These are phyloP conservation scores for Epichloe gansuensis DNA, from an alignment of 2,329 filamentous ascomycete species.

Conservation along the genomic window DNA sequence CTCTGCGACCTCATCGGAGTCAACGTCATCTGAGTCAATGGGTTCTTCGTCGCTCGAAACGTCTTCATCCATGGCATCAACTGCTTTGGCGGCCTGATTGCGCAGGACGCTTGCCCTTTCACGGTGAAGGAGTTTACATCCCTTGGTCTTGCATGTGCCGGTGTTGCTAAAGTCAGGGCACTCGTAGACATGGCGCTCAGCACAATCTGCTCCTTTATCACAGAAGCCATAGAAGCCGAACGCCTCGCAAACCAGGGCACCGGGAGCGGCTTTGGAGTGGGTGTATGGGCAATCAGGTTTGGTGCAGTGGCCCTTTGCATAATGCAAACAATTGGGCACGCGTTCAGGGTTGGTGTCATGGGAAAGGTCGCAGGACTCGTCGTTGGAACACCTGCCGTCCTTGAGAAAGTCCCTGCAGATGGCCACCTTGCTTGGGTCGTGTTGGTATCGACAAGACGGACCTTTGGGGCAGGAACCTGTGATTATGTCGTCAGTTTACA, in stretches of 20 bases:
- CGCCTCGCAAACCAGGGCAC: constrained; percentile 65
- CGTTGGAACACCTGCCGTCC: constrained; percentile 63
- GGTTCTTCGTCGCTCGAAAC: constrained; percentile 65
- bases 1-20: constrained; percentile 62
- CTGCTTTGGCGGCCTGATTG: constrained; percentile 42
- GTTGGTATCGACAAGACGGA: constrained; percentile 63
- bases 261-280: constrained; percentile 66
- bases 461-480: constrained; percentile 79
- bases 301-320: constrained; percentile 77
- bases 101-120: constrained; percentile 73
- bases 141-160: constrained; percentile 66
- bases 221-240: constrained; percentile 88
- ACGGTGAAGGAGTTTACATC: constrained; percentile 77
- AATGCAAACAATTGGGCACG: constrained; percentile 80
- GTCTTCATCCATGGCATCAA: constrained; percentile 47
- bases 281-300: constrained; percentile 78
- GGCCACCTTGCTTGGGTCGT: constrained; percentile 77
- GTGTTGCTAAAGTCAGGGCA: constrained; percentile 93
- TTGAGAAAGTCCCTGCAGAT: constrained; percentile 80
- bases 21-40: constrained; percentile 63
- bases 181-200: constrained; percentile 78
- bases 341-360: constrained; percentile 76
- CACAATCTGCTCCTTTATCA: constrained; percentile 63
- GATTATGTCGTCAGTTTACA: constrained; percentile 29
- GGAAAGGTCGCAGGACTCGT: constrained; percentile 76